Evolutionary conservation across 352 stramenopile species (phyloP).

Genomic region (Detonula confervacea): DNA sequence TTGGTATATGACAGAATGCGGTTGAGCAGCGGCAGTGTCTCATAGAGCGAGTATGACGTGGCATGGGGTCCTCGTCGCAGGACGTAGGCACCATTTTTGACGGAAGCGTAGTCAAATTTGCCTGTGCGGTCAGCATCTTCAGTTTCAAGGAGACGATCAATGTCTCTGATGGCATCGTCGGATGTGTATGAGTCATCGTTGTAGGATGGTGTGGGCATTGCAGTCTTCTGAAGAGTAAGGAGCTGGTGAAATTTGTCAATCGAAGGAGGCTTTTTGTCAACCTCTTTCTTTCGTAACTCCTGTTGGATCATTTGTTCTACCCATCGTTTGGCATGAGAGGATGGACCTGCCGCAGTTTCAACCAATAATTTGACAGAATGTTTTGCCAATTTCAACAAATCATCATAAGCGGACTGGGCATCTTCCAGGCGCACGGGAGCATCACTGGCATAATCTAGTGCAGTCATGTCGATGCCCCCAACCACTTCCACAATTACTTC

Average conservation of each 20-base stretch:
- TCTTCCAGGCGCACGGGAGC: slow-evolving; percentile 42
- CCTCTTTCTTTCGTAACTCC: slow-evolving; percentile 35
- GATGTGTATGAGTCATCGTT: slow-evolving; percentile 26
- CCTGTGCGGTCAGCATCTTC: slow-evolving; percentile 73
- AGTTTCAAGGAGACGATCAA: slow-evolving; percentile 64
- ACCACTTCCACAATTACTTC: slow-evolving; percentile 24
- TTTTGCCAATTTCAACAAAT: slow-evolving; percentile 47
- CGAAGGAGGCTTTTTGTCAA: slow-evolving; percentile 18
- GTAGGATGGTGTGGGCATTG: neutral
- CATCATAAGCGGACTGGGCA: slow-evolving; percentile 34
- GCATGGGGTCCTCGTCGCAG: slow-evolving; percentile 56
- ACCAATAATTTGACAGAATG: slow-evolving; percentile 31
- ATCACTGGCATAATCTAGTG: slow-evolving; percentile 46
- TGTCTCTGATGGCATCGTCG: slow-evolving; percentile 46
- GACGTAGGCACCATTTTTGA: slow-evolving; percentile 64
- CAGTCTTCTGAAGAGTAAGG: neutral
- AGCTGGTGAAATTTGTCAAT: slow-evolving; percentile 27
- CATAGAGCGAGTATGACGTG: slow-evolving; percentile 71
- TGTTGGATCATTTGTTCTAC: slow-evolving; percentile 35
- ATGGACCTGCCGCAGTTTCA: neutral
- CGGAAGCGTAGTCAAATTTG: slow-evolving; percentile 68
- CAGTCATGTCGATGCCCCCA: slow-evolving; percentile 35
- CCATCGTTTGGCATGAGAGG: slow-evolving; percentile 25
- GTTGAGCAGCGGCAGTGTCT: slow-evolving; percentile 75
- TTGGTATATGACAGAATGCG: slow-evolving; percentile 59